Conservation (phyloP, 2,329 filamentous ascomycete genomes). For the Talaromyces sp. region DNA sequence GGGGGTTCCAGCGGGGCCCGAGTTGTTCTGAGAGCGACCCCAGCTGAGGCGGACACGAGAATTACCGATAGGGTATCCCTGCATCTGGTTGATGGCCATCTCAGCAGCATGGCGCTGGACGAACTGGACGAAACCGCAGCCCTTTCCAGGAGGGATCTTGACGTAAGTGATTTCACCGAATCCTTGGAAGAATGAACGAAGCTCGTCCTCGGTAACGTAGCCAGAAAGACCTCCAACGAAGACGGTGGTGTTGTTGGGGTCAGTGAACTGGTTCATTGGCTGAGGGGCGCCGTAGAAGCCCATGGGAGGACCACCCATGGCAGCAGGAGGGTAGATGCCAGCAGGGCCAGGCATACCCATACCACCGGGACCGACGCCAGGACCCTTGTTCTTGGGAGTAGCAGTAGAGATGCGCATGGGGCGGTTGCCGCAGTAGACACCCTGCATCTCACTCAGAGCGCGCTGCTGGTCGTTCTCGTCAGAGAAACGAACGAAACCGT, state of each 20-base stretch:
- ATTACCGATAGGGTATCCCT: conserved; percentile 98
- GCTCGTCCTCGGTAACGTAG: conserved; percentile 97
- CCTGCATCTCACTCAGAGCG: conserved; percentile 95
- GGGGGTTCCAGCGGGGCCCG: conserved; percentile 87
- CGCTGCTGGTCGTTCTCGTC: conserved; percentile 95
- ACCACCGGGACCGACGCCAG: conserved; percentile 50
- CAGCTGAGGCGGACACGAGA: conserved; percentile 95
- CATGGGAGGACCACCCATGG: conserved; percentile 66
- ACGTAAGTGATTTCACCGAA: conserved; percentile 99
- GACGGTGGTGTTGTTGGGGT: conserved; percentile 98
- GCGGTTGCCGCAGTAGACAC: conserved; percentile 96
- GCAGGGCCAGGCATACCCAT: conserved; percentile 53
- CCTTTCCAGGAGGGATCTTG: conserved; percentile 99
- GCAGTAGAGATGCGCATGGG: conserved; percentile 98
- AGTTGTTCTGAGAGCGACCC: conserved; percentile 99
- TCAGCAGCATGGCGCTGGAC: conserved; percentile 97
- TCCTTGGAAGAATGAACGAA: conserved; percentile 99
- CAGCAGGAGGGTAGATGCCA: conserved; percentile 57
- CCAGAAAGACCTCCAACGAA: conserved; percentile 96
- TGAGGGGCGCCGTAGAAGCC: conserved; percentile 63
- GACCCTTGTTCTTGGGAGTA: conserved; percentile 83
- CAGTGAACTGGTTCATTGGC: conserved; percentile 99
- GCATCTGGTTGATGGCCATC: conserved; percentile 99
- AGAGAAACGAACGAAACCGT: conserved; percentile 96
- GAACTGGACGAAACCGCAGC: conserved; percentile 98